These are phyloP conservation scores for Dactylellina cionopaga DNA, from an alignment of 2,329 filamentous ascomycete species.

Conservation along the genomic window DNA sequence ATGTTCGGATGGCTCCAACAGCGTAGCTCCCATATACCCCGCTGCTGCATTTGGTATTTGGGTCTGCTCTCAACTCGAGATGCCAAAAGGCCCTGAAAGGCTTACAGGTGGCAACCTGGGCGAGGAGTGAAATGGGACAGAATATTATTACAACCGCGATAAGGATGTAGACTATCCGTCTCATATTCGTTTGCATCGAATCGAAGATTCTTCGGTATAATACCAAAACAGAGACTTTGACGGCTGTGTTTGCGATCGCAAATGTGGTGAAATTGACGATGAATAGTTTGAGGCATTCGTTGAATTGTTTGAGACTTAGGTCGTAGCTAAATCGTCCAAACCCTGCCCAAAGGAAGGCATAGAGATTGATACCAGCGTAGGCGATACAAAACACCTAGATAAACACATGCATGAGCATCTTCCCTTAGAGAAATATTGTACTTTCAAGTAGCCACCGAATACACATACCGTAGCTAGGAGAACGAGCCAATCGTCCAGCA, in stretches of 20 bases:
- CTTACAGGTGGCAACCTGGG: constrained; percentile 17
- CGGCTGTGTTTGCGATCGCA: constrained; percentile 43
- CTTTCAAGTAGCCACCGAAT: no score
- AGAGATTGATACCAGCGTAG: constrained; percentile 29
- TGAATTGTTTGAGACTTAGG: constrained; percentile 23
- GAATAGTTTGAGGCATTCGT: constrained; percentile 31
- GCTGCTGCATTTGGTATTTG: constrained; percentile 19
- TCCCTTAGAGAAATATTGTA: no score
- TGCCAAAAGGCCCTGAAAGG: constrained; percentile 36
- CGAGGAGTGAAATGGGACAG: constrained; percentile 32
- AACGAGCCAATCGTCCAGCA: constrained; percentile 50
- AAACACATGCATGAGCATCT: no score
- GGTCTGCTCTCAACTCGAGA: constrained; percentile 29
- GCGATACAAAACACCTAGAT: constrained; percentile 30
- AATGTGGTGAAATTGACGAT: constrained; percentile 43
- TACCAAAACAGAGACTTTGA: constrained; percentile 45
- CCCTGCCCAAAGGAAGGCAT: constrained; percentile 42
- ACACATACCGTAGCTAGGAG: constrained; percentile 42
- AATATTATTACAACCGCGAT: constrained; percentile 34
- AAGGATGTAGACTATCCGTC: constrained; percentile 33
- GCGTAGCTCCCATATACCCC: constrained; percentile 15
- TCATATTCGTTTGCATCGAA: constrained; percentile 45
- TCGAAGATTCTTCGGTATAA: constrained; percentile 47
- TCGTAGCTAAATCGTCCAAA: constrained; percentile 47
- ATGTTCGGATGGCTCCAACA: constrained; percentile 20